Conservation (phyloP, 164 flowering plant species). For the Platanus orientalis region DNA sequence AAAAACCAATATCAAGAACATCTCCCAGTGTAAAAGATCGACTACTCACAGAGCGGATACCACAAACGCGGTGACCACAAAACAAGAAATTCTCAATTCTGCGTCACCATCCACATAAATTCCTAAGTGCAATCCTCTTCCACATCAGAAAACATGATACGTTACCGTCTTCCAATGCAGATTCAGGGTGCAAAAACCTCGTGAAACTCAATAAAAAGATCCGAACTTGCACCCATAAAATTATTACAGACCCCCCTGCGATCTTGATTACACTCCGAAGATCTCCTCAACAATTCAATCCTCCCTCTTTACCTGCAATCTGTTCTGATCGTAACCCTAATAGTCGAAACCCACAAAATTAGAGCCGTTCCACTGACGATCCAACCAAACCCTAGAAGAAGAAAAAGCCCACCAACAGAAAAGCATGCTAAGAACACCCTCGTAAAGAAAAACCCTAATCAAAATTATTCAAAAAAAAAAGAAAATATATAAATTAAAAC, state of each 20-base stretch:
- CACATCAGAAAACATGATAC: slow-evolving; percentile 32
- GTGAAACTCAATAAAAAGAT: slow-evolving; percentile 18
- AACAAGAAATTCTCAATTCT: slow-evolving; percentile 11
- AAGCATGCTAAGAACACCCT: slow-evolving; percentile 16
- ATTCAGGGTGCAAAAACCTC: slow-evolving; percentile 16
- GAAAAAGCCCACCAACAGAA: slow-evolving; percentile 19
- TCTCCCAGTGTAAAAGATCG: slow-evolving; percentile 17
- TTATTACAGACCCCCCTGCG: slow-evolving; percentile 1
- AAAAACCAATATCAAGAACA: slow-evolving; percentile 24
- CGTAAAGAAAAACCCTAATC: slow-evolving; percentile 26
- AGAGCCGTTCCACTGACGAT: slow-evolving; percentile 26
- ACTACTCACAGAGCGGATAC: slow-evolving; percentile 7
- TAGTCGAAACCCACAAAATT: slow-evolving; percentile 18
- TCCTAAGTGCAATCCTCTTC: slow-evolving; percentile 45
- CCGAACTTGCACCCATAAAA: slow-evolving; percentile 23
- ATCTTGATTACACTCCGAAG: slow-evolving; percentile 9
- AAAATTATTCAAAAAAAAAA: slow-evolving; percentile 1
- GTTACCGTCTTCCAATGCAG: slow-evolving; percentile 11
- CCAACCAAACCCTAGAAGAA: slow-evolving; percentile 43
- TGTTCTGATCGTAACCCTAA: slow-evolving; percentile 37
- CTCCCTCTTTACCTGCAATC: slow-evolving; percentile 2
- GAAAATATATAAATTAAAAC: background rate
- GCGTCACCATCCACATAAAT: slow-evolving; percentile 6
- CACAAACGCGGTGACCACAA: background rate
- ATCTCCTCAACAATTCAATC: background rate